Conservation (phyloP, 768 basidiomycete genomes). For the Hygrophorus russula region DNA sequence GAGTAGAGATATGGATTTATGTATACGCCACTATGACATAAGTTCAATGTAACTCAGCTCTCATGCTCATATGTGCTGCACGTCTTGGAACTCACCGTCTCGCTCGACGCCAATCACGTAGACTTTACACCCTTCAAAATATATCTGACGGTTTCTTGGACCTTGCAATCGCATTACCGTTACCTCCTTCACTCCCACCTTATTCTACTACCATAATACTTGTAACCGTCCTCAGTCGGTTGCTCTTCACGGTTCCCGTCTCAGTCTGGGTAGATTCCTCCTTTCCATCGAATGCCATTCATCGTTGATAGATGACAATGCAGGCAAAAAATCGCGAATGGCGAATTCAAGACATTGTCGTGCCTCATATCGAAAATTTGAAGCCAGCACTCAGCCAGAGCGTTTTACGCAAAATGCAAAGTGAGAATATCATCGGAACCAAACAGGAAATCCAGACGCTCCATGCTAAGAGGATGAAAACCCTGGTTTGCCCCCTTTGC, state of each 20-base stretch:
- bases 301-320: conserved; percentile 3
- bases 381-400: conserved; percentile 30
- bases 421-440: conserved; percentile 39
- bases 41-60: background rate
- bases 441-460: conserved; percentile 37
- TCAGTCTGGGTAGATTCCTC: conserved; percentile 58
- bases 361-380: conserved; percentile 44
- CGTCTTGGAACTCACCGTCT: background rate
- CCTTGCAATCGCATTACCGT: conserved; percentile 63
- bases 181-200: conserved; percentile 53
- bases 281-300: background rate
- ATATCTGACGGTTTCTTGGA: conserved; percentile 64
- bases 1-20: conserved; percentile 7
- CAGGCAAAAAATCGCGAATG: conserved; percentile 54
- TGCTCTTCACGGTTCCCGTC: conserved; percentile 49
- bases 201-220: conserved; percentile 72
- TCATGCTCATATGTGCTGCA: background rate
- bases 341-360: conserved; percentile 47
- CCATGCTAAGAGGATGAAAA: conserved; percentile 35
- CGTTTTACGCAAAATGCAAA: conserved; percentile 44
- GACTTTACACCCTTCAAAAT: conserved; percentile 24
- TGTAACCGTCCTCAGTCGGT: conserved; percentile 48
- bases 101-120: conserved; percentile 1
- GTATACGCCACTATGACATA: conserved; percentile 8
- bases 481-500: conserved; percentile 27